Evolutionary conservation across 2,329 filamentous ascomycete genomes (phyloP), one percentile per base, ranked within the genome.

Genomic region (Ploettnerulaceae sp.): DNA sequence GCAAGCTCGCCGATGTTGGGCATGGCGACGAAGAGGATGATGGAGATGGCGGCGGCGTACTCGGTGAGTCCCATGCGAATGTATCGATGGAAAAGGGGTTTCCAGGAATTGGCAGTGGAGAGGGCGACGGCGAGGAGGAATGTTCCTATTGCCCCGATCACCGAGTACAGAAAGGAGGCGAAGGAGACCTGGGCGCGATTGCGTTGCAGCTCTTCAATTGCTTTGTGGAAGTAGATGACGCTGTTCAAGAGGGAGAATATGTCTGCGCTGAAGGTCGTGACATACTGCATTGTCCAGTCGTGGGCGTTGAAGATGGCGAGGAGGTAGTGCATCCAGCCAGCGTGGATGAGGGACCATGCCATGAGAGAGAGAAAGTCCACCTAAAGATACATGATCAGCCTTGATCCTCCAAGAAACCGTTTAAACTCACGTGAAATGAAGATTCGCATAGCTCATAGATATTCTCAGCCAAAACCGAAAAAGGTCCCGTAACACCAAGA

Each of bases 241-340:
- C 77, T 81, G 63, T 84, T 84, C 21, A 84, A 66, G 7, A 84
- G 69, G 2, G 78, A 80, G 60, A 84, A 84, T 45, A 84, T 81
- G 60, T 84, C 81, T 33, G 76, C 79, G 49, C 73, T 80, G 61
- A 83, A 84, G 15, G 74, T 78, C 2, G 81, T 84, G 38, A 84
- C 81, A 62, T 84, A 84, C 56, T 76, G 71, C 81, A 84, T 84
- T 0, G 80, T 84, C 76, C 79, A 84, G 62, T 83, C 79, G 58
- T 84, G 79, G 3, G 79, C 80, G 61, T 84, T 84, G 64, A 83
- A 75, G 40, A 82, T 74, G 45, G 80, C 79, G 9, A 84, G 69
- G 3, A 83, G 63, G 54, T 75, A 76, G 58, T 82, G 77, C 71
- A 84, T 76, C 81, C 81, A 84, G 6, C 71, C 75, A 5, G 79